Base-by-base conservation (phyloP, 805 yeast species). In the Spathaspora hagerdaliae region DNA sequence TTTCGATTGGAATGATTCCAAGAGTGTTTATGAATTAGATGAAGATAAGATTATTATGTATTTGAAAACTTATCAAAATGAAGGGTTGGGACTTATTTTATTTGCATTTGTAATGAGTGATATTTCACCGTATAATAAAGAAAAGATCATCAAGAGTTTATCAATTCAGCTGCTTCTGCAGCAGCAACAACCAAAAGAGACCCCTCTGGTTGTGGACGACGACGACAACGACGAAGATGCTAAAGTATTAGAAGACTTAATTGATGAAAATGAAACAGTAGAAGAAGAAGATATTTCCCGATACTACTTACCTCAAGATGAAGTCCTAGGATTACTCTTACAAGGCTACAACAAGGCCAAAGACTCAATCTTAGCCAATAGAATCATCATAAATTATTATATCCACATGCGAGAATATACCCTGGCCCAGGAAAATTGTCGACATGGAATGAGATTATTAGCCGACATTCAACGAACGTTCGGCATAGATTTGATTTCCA, bases 1-100 rank as follows among this genome's bases (percentile, higher is more conserved):
- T 55, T 77, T 89, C 46, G 94, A 90, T 51, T 85, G 92, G 85
- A 53, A 68, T 26, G 96, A 90, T 60, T 75, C 74, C 7, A 59
- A 58, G 6, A 64, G 71, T 4, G 59, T 89, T 5, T 63, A 68
- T 8, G 73, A 75, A 2, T 58, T 85, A 40, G 83, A 82, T 42
- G 42, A 47, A 36, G 57, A 51, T 5, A 58, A 72, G 5, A 51
- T 87, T 1, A 53, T 72, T n/a, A 73, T 65, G 32, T 87, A 79
- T 56, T 67, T 87, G 37, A 65, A 66, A 36, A 60, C 68, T 36
- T 89, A 86, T 63, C 81, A 79, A 5, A 64, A 60, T 19, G 81
- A 78, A 39, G 89, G 89, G 0, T 60, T 87, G 35, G 82, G 88
- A 0, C 73, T 72, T 47, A 72, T 82, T 1, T 61, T 90, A 1